Percentiles rank a stretch among this genome's conserved stretches.
Evolutionary conservation across 176 grass and related monocot genomes (phyloP).

Genomic region (Carex kokanica): DNA sequence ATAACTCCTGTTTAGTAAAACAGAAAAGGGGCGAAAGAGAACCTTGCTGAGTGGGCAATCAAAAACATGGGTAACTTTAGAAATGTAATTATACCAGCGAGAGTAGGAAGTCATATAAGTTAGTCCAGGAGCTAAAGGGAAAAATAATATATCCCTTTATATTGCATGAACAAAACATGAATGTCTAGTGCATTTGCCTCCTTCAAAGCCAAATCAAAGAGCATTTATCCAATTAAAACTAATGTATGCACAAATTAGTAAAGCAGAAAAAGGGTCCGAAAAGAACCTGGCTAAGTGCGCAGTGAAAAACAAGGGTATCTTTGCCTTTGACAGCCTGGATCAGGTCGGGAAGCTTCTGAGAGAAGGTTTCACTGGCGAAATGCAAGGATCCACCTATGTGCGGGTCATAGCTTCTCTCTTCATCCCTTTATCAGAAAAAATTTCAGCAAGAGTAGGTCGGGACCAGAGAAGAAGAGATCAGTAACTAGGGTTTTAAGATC

Average conservation of each 20-base stretch:
- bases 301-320: slow-evolving; percentile 93
- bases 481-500: not conserved
- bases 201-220: not conserved
- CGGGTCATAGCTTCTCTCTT: slow-evolving; percentile 76
- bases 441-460: not conserved
- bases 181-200: not conserved
- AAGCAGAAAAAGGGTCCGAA: not conserved
- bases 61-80: slow-evolving; percentile 80
- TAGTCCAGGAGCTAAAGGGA: not conserved
- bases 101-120: not conserved
- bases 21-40: not conserved
- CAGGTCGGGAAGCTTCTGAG: slow-evolving; percentile 57
- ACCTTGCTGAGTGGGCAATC: slow-evolving; percentile 52
- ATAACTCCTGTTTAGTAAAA: not conserved
- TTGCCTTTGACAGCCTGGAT: slow-evolving; percentile 48
- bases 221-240: not conserved
- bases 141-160: not conserved
- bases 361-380: slow-evolving; percentile 75
- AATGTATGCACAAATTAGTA: not conserved
- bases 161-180: not conserved
- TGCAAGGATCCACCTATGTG: slow-evolving; percentile 91
- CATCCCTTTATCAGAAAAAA: slow-evolving; percentile 51
- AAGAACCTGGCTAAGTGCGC: slow-evolving; percentile 77
- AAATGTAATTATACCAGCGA: not conserved
- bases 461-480: not conserved